Evolutionary conservation across 345 rosid species (phyloP).

Genomic region (Aegle marmelos): DNA sequence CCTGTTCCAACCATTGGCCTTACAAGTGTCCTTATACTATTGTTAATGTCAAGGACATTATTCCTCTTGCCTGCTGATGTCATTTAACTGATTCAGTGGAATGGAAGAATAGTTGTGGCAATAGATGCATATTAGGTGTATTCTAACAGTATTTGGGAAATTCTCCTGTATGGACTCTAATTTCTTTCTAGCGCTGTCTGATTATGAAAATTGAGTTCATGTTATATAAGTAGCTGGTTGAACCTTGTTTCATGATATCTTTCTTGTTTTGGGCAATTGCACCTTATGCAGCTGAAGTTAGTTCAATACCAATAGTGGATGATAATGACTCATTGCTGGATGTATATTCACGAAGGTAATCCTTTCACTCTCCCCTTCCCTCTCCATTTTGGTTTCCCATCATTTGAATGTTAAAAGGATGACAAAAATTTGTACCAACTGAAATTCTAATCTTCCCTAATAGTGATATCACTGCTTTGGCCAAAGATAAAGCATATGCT

Average conservation of each 20-base stretch:
- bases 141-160: not conserved
- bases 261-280: conserved; percentile 12
- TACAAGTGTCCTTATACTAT: not conserved
- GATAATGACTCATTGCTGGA: conserved; percentile 81
- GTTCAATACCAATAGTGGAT: conserved; percentile 89
- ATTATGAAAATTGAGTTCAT: not conserved
- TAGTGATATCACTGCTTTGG: conserved; percentile 89
- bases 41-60: not conserved
- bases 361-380: not conserved
- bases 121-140: not conserved
- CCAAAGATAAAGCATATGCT: conserved; percentile 87
- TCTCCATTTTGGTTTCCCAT: too few species aligned
- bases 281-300: conserved; percentile 66
- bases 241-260: not conserved
- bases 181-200: not conserved
- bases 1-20: not conserved
- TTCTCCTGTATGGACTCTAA: not conserved
- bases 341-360: conserved; percentile 77
- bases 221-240: not conserved
- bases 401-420: not conserved
- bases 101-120: not conserved
- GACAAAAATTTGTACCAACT: not conserved
- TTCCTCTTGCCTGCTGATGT: not conserved
- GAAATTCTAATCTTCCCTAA: not conserved
- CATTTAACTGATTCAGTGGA: not conserved